Conservation (phyloP, 805 yeast genomes). For the Brettanomyces bruxellensis region DNA sequence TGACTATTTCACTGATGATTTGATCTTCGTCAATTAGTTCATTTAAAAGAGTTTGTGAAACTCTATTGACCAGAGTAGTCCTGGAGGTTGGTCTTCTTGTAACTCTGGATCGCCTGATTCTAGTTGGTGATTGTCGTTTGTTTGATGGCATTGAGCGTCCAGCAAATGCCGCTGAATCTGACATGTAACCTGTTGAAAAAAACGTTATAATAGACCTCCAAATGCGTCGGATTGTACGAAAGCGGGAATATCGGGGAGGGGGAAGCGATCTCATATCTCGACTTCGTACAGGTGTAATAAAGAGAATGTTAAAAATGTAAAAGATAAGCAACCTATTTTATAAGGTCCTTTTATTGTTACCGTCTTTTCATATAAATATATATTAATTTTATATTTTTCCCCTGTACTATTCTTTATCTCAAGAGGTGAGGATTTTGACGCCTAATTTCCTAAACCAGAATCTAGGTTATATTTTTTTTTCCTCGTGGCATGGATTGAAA, state of each 20-base stretch:
- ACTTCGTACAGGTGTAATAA: too few species aligned
- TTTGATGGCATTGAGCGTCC: constrained; percentile 9
- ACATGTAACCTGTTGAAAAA: constrained; percentile 26
- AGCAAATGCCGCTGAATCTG: constrained; percentile 25
- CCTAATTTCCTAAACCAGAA: too few species aligned
- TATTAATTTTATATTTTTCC: too few species aligned
- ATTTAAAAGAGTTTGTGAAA: constrained; percentile 15
- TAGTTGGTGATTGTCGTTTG: constrained; percentile 19
- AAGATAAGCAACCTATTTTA: too few species aligned
- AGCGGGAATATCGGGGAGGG: constrained; percentile 27
- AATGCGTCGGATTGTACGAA: constrained; percentile 23
- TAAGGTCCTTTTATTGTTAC: too few species aligned
- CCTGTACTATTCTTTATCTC: too few species aligned
- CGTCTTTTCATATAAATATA: too few species aligned
- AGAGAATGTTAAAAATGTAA: too few species aligned
- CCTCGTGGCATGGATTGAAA: too few species aligned
- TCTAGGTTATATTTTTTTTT: too few species aligned
- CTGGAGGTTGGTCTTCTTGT: constrained; percentile 24
- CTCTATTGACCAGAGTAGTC: constrained; percentile 13
- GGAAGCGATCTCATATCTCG: constrained; percentile 26
- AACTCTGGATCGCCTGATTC: constrained; percentile 23
- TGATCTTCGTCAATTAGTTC: constrained; percentile 15
- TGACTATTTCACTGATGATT: constrained; percentile 1
- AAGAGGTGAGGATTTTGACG: too few species aligned
- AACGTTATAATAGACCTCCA: constrained; percentile 22